Conservation (phyloP, 2,329 filamentous ascomycete genomes). For the Aurifilum marmelostoma region DNA sequence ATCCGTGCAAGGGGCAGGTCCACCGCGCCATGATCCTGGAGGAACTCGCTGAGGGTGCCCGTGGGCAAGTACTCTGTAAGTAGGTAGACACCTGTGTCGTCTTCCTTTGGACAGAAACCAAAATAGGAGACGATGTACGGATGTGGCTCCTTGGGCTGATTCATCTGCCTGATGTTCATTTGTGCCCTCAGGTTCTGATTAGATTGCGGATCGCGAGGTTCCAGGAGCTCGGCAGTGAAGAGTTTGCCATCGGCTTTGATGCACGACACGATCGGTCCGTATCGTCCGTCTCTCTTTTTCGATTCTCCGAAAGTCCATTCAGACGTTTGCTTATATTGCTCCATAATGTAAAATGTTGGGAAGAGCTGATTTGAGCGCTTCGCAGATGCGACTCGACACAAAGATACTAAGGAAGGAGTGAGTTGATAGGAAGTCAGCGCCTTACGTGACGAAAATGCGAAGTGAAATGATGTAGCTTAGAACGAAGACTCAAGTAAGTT, state of each 20-base stretch:
- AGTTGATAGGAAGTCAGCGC: not conserved
- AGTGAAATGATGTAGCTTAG: not conserved
- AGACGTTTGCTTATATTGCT: not conserved
- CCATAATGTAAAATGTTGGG: not conserved
- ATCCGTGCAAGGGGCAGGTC: not conserved
- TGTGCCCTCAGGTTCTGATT: not conserved
- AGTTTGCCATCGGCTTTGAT: slow-evolving; percentile 4
- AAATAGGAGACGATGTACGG: slow-evolving; percentile 1
- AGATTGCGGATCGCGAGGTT: not conserved
- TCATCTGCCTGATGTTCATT: slow-evolving; percentile 3
- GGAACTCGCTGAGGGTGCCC: not conserved
- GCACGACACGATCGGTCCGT: not conserved
- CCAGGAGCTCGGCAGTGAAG: not conserved
- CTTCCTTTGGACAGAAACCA: not conserved
- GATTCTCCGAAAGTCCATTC: not conserved
- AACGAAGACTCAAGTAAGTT: not conserved
- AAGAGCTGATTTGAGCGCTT: not conserved
- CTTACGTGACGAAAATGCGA: not conserved
- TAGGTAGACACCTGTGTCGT: not conserved
- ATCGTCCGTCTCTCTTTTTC: slow-evolving; percentile 10
- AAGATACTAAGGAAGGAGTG: not conserved
- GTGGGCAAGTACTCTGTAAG: not conserved
- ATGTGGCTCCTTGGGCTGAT: not conserved
- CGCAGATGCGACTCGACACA: not conserved
- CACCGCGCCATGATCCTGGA: not conserved